A percentile compares a stretch with the other conserved stretches of the same genome.
These are phyloP conservation scores for Yueomyces sp. DNA, from an alignment of 805 yeast genomes.

Conservation along the genomic window DNA sequence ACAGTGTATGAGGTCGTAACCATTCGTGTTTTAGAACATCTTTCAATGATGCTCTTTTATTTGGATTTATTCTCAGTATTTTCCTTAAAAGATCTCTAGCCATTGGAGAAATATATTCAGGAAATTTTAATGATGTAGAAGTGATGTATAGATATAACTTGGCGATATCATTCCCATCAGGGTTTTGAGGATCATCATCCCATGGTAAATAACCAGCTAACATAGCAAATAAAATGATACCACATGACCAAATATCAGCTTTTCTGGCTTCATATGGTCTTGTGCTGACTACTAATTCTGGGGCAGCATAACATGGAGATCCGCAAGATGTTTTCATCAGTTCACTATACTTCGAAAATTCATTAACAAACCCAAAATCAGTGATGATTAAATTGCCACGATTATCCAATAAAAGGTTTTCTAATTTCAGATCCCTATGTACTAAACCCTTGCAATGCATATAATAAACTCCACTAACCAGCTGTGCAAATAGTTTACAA, in stretches of 20 bases:
- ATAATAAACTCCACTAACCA: constrained; percentile 87
- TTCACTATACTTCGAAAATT: constrained; percentile 45
- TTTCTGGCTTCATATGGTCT: constrained; percentile 83
- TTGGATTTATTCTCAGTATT: constrained; percentile 77
- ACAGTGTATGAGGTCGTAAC: constrained; percentile 73
- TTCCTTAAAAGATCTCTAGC: constrained; percentile 83
- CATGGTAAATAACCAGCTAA: constrained; percentile 93
- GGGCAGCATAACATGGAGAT: constrained; percentile 97
- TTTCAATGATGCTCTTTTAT: constrained; percentile 50
- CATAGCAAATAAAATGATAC: constrained; percentile 92
- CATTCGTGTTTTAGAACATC: constrained; percentile 75
- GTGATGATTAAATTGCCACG: constrained; percentile 77
- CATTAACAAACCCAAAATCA: constrained; percentile 92
- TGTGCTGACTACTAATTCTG: constrained; percentile 82
- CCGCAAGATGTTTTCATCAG: constrained; percentile 93
- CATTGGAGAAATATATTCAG: constrained; percentile 80
- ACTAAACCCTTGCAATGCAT: constrained; percentile 87
- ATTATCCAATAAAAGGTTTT: constrained; percentile 71
- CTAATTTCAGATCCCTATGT: constrained; percentile 85
- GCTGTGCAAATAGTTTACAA: constrained; percentile 78
- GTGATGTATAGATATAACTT: constrained; percentile 86
- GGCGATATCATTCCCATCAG: constrained; percentile 90
- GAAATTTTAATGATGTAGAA: constrained; percentile 82
- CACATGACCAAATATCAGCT: constrained; percentile 96
- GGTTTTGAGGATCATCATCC: constrained; percentile 94